Evolutionary conservation across 257 asterid genomes (phyloP).

Genomic region (Fraxinus excelsior): DNA sequence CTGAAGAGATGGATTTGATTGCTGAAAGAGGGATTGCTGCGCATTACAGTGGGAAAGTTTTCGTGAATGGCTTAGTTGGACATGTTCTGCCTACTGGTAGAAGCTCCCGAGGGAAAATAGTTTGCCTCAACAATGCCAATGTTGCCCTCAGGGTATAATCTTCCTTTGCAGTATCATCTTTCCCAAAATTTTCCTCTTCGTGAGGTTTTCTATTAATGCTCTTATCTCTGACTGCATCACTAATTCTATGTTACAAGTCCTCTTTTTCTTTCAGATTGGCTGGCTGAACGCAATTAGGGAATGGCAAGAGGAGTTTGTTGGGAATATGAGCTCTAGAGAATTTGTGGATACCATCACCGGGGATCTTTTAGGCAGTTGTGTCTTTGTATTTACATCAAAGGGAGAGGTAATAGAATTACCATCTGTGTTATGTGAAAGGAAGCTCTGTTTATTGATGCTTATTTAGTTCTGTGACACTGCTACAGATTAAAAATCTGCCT

Average conservation of each 20-base stretch:
- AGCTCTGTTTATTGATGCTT: slow-evolving; percentile 12
- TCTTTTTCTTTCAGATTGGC: slow-evolving; percentile 61
- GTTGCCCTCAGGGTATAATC: slow-evolving; percentile 79
- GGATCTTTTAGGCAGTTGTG: slow-evolving; percentile 92
- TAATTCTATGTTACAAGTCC: slow-evolving; percentile 23
- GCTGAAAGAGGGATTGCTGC: slow-evolving; percentile 96
- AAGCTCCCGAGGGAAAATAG: slow-evolving; percentile 59
- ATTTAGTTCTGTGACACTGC: neutral
- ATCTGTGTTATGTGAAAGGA: too few species aligned
- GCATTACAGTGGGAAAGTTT: slow-evolving; percentile 82
- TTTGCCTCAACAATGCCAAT: slow-evolving; percentile 85
- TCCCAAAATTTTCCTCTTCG: neutral
- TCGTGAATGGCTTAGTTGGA: slow-evolving; percentile 83
- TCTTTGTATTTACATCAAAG: slow-evolving; percentile 86
- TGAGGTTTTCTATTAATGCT: neutral
- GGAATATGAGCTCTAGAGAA: slow-evolving; percentile 94
- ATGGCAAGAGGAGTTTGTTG: slow-evolving; percentile 98
- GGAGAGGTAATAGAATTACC: slow-evolving; percentile 64
- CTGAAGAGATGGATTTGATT: slow-evolving; percentile 93
- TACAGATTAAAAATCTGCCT: slow-evolving; percentile 84
- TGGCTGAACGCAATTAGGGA: slow-evolving; percentile 97
- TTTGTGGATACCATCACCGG: slow-evolving; percentile 87
- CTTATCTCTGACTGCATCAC: slow-evolving; percentile 15
- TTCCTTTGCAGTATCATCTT: slow-evolving; percentile 22
- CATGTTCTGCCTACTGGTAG: slow-evolving; percentile 55